Base-by-base conservation (phyloP, 306 rosid species). In the Ormosia emarginata region DNA sequence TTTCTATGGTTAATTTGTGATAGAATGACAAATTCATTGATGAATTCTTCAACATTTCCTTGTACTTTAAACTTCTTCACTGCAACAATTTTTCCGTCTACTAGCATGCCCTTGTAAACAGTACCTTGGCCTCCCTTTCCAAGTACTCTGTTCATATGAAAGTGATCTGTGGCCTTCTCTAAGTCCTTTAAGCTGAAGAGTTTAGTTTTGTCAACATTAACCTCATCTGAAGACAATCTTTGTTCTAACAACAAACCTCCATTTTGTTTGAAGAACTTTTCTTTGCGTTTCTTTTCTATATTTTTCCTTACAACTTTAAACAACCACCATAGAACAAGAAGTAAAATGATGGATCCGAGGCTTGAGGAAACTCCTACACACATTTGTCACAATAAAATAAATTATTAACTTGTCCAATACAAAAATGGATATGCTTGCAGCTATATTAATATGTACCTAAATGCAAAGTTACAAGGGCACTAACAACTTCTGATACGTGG, bases 71-170 rank as follows among this genome's bases (percentile, higher is more conserved):
- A 70, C 33, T 56, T 82, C 32, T 82, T 75, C 6, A 82, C 64
- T 0, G 85, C 85, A 3, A 82, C 78, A 58, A 82, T 82, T 29
- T 29, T 65, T 2, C 78, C 85, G 49, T 82, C 72, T 14, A 37
- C 50, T 0, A 82, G 53, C 86, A 76, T 82, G 64, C 82, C 86
- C 7, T 82, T 75, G 57, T 76, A 82, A 4, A 82, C 71, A 0
- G 73, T 82, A 8, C 86, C 86, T 29, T 82, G 86, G 12, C 79
- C 86, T 13, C 82, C 86, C 8, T 69, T 82, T 1, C 86, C 86
- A 39, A 82, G 78, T 2, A 82, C 15, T 49, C 86, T 76, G 8
- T 49, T 82, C 1, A 24, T 34, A 17, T 69, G 59, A 36, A 82
- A 82, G 9, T 41, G 56, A 11, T 75, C 59, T 0, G 86, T 82